These are phyloP conservation scores for Penicillium antarcticum DNA, from an alignment of 495 filamentous ascomycete species.

Conservation along the genomic window DNA sequence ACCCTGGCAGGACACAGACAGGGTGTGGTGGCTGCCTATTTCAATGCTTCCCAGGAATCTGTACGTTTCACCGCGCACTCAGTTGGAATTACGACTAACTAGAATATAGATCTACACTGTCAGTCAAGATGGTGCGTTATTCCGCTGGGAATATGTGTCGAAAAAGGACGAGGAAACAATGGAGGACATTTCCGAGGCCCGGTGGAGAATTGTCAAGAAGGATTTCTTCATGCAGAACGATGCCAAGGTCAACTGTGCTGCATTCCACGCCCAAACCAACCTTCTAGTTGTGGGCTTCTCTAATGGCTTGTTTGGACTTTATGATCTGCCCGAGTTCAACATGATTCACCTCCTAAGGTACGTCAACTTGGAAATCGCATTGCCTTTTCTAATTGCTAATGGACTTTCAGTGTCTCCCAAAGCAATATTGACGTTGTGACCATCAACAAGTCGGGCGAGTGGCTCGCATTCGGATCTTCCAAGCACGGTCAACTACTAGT, in stretches of 20 bases:
- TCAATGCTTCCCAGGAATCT: conserved; percentile 85
- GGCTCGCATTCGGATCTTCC: conserved; percentile 97
- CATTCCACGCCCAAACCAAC: conserved; percentile 82
- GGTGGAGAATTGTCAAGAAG: conserved; percentile 82
- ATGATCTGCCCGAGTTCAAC: conserved; percentile 97
- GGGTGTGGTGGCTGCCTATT: conserved; percentile 82
- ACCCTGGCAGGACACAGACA: conserved; percentile 86
- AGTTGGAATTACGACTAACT: conserved; percentile 46
- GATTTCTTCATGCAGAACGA: conserved; percentile 92
- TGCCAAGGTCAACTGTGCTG: conserved; percentile 81
- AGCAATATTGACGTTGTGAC: conserved; percentile 92
- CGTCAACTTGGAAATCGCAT: neutral
- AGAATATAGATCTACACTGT: conserved; percentile 67
- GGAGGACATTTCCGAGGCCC: conserved; percentile 57
- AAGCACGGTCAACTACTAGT: conserved; percentile 91
- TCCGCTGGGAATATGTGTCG: conserved; percentile 59
- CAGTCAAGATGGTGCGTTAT: conserved; percentile 65
- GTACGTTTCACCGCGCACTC: conserved; percentile 37
- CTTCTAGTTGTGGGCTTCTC: conserved; percentile 91
- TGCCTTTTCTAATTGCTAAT: neutral
- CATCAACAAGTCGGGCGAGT: conserved; percentile 90
- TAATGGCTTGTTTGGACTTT: conserved; percentile 86
- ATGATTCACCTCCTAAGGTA: conserved; percentile 81
- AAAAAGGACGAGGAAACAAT: conserved; percentile 57
- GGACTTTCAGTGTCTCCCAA: conserved; percentile 73